Conservation (phyloP, 768 basidiomycete species). For the Tricholoma hemisulphureum region DNA sequence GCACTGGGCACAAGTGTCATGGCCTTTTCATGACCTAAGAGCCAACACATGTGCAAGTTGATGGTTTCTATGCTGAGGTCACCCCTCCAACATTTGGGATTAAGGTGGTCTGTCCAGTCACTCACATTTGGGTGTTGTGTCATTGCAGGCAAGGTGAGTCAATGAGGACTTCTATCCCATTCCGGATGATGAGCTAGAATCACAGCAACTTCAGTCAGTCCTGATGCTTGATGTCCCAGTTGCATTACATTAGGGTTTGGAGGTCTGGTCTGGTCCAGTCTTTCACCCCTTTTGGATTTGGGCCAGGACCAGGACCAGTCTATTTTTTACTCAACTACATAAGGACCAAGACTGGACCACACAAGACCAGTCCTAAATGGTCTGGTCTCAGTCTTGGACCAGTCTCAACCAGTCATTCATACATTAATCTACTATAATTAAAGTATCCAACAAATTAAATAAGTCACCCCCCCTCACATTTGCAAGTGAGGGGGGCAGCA, state of each 20-base stretch:
- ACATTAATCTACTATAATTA: too few species aligned
- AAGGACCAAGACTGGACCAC: too few species aligned
- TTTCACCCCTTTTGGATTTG: too few species aligned
- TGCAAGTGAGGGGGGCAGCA: too few species aligned
- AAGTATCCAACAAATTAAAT: too few species aligned
- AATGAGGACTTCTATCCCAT: conserved; percentile 36
- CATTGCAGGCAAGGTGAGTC: conserved; percentile 29
- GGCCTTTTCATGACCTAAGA: conserved; percentile 16
- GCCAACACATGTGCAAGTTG: conserved; percentile 30
- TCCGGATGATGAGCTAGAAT: conserved; percentile 38
- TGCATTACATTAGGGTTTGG: conserved; percentile 25
- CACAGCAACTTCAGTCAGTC: conserved; percentile 28
- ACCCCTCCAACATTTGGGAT: conserved; percentile 33
- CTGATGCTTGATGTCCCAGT: conserved; percentile 24
- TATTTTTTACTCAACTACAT: too few species aligned
- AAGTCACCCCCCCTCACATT: too few species aligned
- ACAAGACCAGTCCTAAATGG: too few species aligned
- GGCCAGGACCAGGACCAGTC: too few species aligned
- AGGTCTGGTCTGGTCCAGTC: too few species aligned
- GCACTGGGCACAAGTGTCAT: conserved; percentile 11
- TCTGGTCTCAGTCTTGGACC: too few species aligned
- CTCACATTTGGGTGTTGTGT: conserved; percentile 19
- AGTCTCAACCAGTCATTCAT: too few species aligned
- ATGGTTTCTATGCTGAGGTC: conserved; percentile 25
- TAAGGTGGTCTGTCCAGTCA: conserved; percentile 33